These are phyloP conservation scores for Phlebopus sp. DNA, from an alignment of 1,284 basidiomycete species.

Conservation along the genomic window DNA sequence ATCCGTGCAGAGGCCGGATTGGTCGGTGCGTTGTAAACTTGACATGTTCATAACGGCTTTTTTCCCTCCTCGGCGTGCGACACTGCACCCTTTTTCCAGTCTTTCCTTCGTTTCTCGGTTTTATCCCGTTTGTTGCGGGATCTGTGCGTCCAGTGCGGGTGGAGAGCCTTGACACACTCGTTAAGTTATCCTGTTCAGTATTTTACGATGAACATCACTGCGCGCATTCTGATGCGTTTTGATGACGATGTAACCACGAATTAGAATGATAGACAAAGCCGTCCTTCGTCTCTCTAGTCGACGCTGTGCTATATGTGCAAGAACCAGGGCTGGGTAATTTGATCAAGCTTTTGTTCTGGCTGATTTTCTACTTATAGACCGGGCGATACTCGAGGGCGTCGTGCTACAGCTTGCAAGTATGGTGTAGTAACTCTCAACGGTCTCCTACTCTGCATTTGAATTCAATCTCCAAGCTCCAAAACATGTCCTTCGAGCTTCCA, in stretches of 20 bases:
- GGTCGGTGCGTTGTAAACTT: constrained; percentile 17
- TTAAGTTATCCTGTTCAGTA: constrained; percentile 10
- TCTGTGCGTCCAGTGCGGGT: background rate
- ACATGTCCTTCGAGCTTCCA: too few species aligned
- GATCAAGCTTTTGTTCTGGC: too few species aligned
- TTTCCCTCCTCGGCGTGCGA: background rate
- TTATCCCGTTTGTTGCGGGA: background rate
- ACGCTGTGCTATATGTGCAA: too few species aligned
- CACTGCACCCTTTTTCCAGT: constrained; percentile 10
- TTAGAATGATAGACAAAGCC: constrained; percentile 5
- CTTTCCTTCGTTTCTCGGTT: background rate
- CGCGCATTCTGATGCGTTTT: background rate
- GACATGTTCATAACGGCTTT: constrained; percentile 1
- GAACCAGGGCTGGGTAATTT: too few species aligned
- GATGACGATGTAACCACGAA: constrained; percentile 7
- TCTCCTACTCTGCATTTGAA: too few species aligned
- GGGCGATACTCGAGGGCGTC: too few species aligned
- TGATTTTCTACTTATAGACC: too few species aligned
- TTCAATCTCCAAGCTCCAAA: too few species aligned
- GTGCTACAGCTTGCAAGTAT: too few species aligned
- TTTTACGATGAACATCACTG: constrained; percentile 11
- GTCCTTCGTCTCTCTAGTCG: background rate
- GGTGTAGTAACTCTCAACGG: too few species aligned
- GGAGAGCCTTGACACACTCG: constrained; percentile 5
- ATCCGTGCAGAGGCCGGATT: constrained; percentile 46